Conservation (phyloP, 768 basidiomycete species). For the Mycena latifolia region DNA sequence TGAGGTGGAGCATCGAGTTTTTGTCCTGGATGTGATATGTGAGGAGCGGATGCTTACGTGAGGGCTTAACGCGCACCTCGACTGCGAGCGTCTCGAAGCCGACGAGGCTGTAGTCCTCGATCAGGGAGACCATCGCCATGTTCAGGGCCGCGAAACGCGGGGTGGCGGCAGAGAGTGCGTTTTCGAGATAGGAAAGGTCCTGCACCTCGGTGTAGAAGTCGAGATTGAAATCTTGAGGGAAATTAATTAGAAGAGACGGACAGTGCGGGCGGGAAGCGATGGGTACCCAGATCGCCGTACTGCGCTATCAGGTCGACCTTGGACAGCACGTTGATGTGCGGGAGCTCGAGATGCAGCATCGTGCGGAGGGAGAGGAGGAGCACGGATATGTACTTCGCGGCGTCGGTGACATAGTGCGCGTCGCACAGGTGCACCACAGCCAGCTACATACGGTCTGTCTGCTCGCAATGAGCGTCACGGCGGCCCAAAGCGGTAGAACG, state of each 20-base stretch:
- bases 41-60: background rate
- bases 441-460: slow-evolving; percentile 73
- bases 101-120: slow-evolving; percentile 93
- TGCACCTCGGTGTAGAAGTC: slow-evolving; percentile 99
- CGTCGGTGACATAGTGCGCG: slow-evolving; percentile 96
- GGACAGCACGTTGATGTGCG: slow-evolving; percentile 96
- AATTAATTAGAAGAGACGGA: too few species aligned
- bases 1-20: slow-evolving; percentile 92
- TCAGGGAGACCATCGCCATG: slow-evolving; percentile 90
- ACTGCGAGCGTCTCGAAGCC: slow-evolving; percentile 98
- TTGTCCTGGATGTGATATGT: slow-evolving; percentile 77
- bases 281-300: slow-evolving; percentile 91
- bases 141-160: slow-evolving; percentile 85
- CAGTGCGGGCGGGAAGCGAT: slow-evolving; percentile 9
- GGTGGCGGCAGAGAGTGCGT: slow-evolving; percentile 71
- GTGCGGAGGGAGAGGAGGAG: slow-evolving; percentile 92
- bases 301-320: slow-evolving; percentile 93
- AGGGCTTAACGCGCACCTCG: slow-evolving; percentile 64
- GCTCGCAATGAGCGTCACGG: slow-evolving; percentile 27
- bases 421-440: slow-evolving; percentile 97
- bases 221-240: slow-evolving; percentile 87
- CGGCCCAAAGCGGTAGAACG: slow-evolving; percentile 46
- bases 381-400: slow-evolving; percentile 94
- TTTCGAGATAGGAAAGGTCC: slow-evolving; percentile 90
- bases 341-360: slow-evolving; percentile 99